Conservation (phyloP, 495 filamentous ascomycete genomes). For the Neurospora sp. region DNA sequence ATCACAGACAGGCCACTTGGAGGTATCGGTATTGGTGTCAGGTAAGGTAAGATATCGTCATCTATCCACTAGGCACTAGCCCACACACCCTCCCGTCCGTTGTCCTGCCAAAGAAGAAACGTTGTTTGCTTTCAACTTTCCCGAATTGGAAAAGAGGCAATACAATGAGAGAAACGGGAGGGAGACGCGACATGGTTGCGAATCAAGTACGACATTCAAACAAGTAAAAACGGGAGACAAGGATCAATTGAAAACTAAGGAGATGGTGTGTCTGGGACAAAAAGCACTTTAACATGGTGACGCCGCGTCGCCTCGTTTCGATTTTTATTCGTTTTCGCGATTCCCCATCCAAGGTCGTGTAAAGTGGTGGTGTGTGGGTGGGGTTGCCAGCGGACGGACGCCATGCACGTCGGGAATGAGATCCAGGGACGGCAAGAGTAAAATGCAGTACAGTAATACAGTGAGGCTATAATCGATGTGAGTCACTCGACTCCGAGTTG, state of each 20-base stretch:
- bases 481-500: constrained; percentile 16
- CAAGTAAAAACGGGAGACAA: neutral
- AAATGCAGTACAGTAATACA: constrained; percentile 1
- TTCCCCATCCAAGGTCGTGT: neutral
- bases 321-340: neutral
- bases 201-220: neutral
- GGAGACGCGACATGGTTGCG: neutral
- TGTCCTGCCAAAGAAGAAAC: constrained; percentile 1
- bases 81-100: neutral
- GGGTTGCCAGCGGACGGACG: constrained; percentile 1
- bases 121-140: constrained; percentile 3
- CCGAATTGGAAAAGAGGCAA: neutral
- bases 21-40: neutral
- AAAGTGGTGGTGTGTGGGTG: neutral
- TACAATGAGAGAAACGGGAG: neutral
- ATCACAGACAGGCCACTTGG: neutral
- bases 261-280: neutral
- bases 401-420: neutral
- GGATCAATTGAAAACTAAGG: neutral
- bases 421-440: neutral
- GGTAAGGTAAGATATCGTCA: neutral
- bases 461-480: constrained; percentile 4
- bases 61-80: neutral
- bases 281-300: constrained; percentile 1
- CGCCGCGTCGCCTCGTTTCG: constrained; percentile 1